Percentiles rank a stretch among this genome's conserved stretches.
These are phyloP conservation scores for Elongisporangium anandrum DNA, from an alignment of 352 stramenopile genomes.

Conservation along the genomic window DNA sequence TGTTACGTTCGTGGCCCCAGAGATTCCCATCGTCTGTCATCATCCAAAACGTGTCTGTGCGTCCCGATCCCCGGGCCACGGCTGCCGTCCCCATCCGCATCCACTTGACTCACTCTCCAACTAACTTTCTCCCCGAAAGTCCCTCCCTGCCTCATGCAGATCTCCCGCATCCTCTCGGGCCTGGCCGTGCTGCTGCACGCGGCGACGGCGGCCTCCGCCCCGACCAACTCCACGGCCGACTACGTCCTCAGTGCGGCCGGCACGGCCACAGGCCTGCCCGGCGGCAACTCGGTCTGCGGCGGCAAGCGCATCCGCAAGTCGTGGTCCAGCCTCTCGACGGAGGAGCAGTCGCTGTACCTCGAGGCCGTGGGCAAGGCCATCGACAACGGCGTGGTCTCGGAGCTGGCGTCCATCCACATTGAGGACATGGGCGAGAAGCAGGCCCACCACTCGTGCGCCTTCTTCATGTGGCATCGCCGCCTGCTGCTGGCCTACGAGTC, in stretches of 20 bases:
- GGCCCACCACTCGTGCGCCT: constrained; percentile 49
- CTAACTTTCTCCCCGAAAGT: background rate
- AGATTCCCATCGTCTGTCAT: background rate
- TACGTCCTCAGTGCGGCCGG: constrained; percentile 31
- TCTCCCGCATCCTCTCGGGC: constrained; percentile 1
- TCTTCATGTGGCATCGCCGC: constrained; percentile 63
- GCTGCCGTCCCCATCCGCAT: background rate
- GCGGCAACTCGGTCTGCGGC: constrained; percentile 43
- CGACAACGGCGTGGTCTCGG: constrained; percentile 32
- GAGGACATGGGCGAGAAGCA: constrained; percentile 46
- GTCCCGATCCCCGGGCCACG: background rate
- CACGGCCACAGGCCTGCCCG: constrained; percentile 44
- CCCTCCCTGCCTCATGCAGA: background rate
- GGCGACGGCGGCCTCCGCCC: constrained; percentile 5
- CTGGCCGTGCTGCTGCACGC: constrained; percentile 5
- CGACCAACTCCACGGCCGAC: constrained; percentile 8
- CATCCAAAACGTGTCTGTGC: background rate
- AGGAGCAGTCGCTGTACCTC: constrained; percentile 54
- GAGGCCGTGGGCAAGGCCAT: constrained; percentile 41
- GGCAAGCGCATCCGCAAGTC: constrained; percentile 43
- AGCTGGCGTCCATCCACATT: constrained; percentile 41
- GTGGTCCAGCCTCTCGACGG: constrained; percentile 31
- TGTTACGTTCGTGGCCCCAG: background rate
- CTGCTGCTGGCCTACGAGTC: constrained; percentile 62
- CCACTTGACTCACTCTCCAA: background rate